phyloP scores from a whole-genome alignment of 2,329 filamentous ascomycete genomes.

The Sclerotinia minor region DNA sequence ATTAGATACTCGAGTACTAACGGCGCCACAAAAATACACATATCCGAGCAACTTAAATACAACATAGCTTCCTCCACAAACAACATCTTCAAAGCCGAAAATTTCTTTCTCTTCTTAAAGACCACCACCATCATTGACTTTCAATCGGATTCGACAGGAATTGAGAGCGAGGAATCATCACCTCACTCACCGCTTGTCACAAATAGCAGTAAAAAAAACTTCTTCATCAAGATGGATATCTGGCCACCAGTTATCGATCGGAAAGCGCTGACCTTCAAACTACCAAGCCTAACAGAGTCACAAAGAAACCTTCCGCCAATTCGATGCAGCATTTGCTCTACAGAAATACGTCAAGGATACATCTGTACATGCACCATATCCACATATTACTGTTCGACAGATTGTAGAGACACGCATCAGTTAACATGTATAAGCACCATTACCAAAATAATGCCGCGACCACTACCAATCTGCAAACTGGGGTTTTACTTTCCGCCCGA shows the following conservation, averaged over 20 bases:
- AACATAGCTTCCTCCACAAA: not conserved
- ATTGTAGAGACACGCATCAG: not conserved
- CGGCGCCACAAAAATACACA: not conserved
- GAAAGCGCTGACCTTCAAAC: not conserved
- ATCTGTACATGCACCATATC: not conserved
- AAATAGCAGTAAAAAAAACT: not conserved
- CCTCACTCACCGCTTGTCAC: not conserved
- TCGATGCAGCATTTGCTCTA: not conserved
- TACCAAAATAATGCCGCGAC: not conserved
- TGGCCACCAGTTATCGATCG: not conserved
- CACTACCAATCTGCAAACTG: not conserved
- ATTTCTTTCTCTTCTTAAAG: too few relatives aligned
- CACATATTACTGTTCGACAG: not conserved
- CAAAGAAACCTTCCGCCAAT: not conserved
- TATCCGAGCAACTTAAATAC: not conserved
- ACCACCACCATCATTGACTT: not conserved
- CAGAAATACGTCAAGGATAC: not conserved
- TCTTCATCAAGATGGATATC: not conserved
- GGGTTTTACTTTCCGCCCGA: constrained; percentile 3
- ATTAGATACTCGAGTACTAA: too few relatives aligned
- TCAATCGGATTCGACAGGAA: not conserved
- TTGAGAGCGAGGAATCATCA: not conserved
- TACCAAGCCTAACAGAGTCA: not conserved
- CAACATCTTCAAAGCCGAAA: not conserved
- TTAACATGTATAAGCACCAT: not conserved